Conservation (phyloP, 2,329 filamentous ascomycete genomes). For the Fusarium sp. region DNA sequence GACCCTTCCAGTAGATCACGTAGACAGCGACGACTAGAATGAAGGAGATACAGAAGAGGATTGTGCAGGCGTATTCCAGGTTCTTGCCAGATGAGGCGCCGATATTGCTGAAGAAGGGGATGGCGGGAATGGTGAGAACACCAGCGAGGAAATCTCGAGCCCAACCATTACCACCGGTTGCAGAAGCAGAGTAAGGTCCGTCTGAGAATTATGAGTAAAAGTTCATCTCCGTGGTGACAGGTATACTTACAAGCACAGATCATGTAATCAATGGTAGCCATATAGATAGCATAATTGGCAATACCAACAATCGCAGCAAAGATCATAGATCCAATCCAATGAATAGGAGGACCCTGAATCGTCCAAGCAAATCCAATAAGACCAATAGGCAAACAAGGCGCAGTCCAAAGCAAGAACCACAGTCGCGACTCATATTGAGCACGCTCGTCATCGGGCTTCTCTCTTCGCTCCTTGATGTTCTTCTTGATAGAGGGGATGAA, state of each 20-base stretch:
- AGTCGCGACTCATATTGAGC: slow-evolving; percentile 78
- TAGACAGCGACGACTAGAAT: slow-evolving; percentile 72
- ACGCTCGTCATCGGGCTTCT: slow-evolving; percentile 63
- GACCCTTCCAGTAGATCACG: slow-evolving; percentile 74
- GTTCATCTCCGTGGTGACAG: fast-evolving
- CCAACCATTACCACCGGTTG: slow-evolving; percentile 81
- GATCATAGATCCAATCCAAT: slow-evolving; percentile 76
- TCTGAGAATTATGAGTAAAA: slow-evolving; percentile 11
- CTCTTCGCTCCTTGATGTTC: slow-evolving; percentile 62
- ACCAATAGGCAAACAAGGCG: slow-evolving; percentile 71
- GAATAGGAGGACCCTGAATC: slow-evolving; percentile 69
- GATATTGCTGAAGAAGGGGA: slow-evolving; percentile 72
- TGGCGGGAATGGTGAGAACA: slow-evolving; percentile 74
- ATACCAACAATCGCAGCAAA: slow-evolving; percentile 75
- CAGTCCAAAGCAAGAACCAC: slow-evolving; percentile 71
- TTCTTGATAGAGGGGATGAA: slow-evolving; percentile 69
- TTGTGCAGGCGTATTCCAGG: slow-evolving; percentile 70
- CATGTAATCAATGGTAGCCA: slow-evolving; percentile 83
- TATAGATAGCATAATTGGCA: slow-evolving; percentile 79
- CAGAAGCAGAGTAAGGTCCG: slow-evolving; percentile 77
- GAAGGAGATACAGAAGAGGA: slow-evolving; percentile 71
- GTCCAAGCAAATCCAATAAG: slow-evolving; percentile 78
- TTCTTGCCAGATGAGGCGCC: slow-evolving; percentile 58
- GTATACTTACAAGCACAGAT: slow-evolving; percentile 42
- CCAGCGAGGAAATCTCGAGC: slow-evolving; percentile 79